These are phyloP conservation scores for Rhodomyrtus psidioides DNA, from an alignment of 441 rosid genomes.

Conservation along the genomic window DNA sequence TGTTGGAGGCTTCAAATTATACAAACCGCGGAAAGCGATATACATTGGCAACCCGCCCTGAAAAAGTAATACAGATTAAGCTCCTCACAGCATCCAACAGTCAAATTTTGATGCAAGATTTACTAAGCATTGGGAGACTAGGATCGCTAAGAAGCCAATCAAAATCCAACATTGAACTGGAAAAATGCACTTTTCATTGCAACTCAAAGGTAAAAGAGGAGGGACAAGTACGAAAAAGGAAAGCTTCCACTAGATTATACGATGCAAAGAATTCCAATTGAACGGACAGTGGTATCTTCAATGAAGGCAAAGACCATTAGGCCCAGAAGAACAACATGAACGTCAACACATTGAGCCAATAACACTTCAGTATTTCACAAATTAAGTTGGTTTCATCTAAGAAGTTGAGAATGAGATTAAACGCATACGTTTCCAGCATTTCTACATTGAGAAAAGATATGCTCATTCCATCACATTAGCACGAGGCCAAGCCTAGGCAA, in stretches of 20 bases:
- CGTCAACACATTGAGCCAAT: neutral
- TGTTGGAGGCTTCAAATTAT: constrained; percentile 85
- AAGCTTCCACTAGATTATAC: neutral
- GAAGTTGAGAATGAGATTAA: neutral
- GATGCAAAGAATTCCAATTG: neutral
- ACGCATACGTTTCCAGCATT: neutral
- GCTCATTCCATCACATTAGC: neutral
- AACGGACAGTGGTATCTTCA: neutral
- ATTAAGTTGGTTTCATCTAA: neutral
- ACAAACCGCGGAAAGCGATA: constrained; percentile 80
- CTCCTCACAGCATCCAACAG: neutral
- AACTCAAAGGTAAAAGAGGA: neutral
- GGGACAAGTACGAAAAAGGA: neutral
- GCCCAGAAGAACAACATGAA: neutral
- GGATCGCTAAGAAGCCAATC: neutral
- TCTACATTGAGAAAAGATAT: neutral
- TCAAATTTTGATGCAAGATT: neutral
- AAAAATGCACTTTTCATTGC: neutral
- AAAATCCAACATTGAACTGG: neutral
- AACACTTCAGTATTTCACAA: neutral
- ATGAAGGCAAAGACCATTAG: neutral
- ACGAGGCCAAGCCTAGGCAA: neutral
- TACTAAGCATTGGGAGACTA: neutral
- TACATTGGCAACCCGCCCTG: constrained; percentile 95
- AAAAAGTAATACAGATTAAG: constrained; percentile 2